phyloP scores from a whole-genome alignment of 116 monocot genomes.

The Phalaenopsis hybrid region DNA sequence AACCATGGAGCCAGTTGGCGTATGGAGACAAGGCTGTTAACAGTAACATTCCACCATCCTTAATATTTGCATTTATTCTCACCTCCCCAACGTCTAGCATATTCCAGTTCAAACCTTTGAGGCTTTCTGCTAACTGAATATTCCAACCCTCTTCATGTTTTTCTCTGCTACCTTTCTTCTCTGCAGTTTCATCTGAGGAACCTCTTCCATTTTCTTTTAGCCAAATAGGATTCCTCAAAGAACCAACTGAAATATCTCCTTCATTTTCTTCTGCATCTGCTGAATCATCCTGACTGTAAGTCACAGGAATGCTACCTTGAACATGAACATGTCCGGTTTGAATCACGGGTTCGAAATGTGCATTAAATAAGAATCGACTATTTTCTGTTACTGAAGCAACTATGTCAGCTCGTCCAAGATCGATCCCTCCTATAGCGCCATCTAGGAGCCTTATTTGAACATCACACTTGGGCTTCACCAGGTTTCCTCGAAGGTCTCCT shows the following conservation, averaged over 20 bases:
- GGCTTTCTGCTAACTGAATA: slow-evolving; percentile 75
- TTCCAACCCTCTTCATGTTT: slow-evolving; percentile 90
- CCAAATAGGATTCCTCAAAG: slow-evolving; percentile 57
- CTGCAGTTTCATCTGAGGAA: slow-evolving; percentile 42
- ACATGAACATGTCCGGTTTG: slow-evolving; percentile 99
- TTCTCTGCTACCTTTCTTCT: slow-evolving; percentile 65
- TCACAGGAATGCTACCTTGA: slow-evolving; percentile 94
- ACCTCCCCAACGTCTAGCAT: slow-evolving; percentile 75
- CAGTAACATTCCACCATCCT: slow-evolving; percentile 97
- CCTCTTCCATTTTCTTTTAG: slow-evolving; percentile 51
- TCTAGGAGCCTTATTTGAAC: slow-evolving; percentile 94
- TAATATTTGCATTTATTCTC: slow-evolving; percentile 86
- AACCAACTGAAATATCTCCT: slow-evolving; percentile 28
- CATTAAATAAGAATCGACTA: slow-evolving; percentile 88
- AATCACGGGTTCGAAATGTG: slow-evolving; percentile 84
- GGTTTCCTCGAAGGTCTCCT: slow-evolving; percentile 91
- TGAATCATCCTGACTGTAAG: slow-evolving; percentile 44
- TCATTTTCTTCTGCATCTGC: slow-evolving; percentile 40
- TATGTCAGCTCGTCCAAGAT: slow-evolving; percentile 90
- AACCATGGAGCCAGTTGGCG: slow-evolving; percentile 91
- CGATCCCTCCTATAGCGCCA: slow-evolving; percentile 91
- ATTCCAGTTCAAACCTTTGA: slow-evolving; percentile 90
- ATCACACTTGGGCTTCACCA: slow-evolving; percentile 92
- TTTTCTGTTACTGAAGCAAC: slow-evolving; percentile 76
- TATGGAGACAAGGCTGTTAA: slow-evolving; percentile 87